Base-by-base conservation (phyloP, 768 basidiomycete genomes). In the Leccinum rimulosum region DNA sequence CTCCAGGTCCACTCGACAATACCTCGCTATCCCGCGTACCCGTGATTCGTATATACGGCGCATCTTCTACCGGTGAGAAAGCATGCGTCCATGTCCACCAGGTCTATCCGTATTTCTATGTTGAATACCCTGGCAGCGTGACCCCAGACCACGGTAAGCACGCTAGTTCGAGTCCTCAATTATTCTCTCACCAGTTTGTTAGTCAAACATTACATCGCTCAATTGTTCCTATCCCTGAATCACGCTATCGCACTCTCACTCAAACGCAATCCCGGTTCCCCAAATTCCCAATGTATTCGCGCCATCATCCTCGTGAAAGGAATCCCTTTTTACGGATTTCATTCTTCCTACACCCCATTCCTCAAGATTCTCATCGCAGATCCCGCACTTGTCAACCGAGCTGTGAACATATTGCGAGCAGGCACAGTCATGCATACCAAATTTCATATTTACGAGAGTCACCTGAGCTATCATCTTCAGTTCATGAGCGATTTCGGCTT, bases 401-500 rank as follows among this genome's bases (percentile, higher is more conserved):
- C 87, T 12, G 82, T 84, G 48, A 84, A 91, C 22, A 84, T 97
- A 57, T 73, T 97, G 61, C 86, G 87, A 58, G 89, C 91, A 10
- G 93, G 93, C 33, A 85, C 85, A 2, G 82, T 99, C 36, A 87
- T 97, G 85, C 79, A 81, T 31, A 88, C 85, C 27, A 83, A 83
- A 30, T 95, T 91, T 74, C 79, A 81, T 50, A 82, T 92, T 11
- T 97, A 86, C 71, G 97, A 98, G 74, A 91, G 87, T 61, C 96
- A 99, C 75, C 79, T 98, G 69, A 89, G 86, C 68, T 97, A 85
- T 72, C 75, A 85, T 27, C 79, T 98, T 36, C 95, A 98, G 75
- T 97, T 98, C 75, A 81, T 98, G 83, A 89, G 88, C 72, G 96
- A 99, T 75, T 95, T 91, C 69, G 93, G 93, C 58, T 79, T 98